phyloP scores from a whole-genome alignment of 176 grass and related monocot species.

The Oryza longistaminata region DNA sequence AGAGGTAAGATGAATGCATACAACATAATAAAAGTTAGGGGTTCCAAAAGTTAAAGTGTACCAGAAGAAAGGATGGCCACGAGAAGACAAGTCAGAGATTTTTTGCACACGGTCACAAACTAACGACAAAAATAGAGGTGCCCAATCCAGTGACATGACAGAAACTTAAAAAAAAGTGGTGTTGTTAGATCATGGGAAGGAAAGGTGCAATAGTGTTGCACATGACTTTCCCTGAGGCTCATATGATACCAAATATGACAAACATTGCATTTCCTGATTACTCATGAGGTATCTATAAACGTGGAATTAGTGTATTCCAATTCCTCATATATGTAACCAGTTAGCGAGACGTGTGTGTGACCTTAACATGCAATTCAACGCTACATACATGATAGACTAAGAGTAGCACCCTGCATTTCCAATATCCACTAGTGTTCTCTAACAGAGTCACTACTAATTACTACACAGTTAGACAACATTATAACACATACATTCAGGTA shows the following conservation, averaged over 20 bases:
- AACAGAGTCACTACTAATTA: background rate
- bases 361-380: conserved; percentile 1
- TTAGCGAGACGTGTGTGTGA: background rate
- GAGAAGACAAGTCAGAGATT: conserved; percentile 1
- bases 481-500: background rate
- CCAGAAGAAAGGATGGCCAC: background rate
- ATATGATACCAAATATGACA: background rate
- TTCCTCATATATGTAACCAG: background rate
- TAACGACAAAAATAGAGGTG: background rate
- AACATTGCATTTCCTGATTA: background rate
- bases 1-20: background rate
- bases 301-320: background rate
- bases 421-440: background rate
- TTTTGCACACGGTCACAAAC: background rate
- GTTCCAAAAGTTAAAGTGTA: background rate
- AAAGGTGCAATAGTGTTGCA: background rate
- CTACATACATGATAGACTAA: background rate
- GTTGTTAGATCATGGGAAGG: conserved; percentile 13
- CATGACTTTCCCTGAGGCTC: background rate
- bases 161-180: background rate
- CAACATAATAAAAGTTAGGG: background rate
- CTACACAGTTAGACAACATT: background rate
- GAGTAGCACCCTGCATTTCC: background rate
- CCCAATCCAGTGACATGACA: background rate
- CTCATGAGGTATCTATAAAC: conserved; percentile 7